Conservation (phyloP, 2,329 filamentous ascomycete species). For the Epichloe scottii region DNA sequence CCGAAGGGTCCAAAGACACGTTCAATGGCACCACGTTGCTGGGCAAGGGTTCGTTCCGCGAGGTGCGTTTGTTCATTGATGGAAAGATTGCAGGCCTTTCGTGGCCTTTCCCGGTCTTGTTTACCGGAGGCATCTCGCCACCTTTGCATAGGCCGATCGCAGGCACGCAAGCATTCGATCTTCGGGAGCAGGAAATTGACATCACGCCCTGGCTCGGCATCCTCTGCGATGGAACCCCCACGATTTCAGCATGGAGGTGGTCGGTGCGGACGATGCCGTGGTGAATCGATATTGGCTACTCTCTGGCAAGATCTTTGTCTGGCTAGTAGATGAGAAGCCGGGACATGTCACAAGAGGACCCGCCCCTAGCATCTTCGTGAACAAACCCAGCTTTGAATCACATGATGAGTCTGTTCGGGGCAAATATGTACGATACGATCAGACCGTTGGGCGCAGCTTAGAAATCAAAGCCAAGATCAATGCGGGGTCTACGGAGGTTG, state of each 20-base stretch:
- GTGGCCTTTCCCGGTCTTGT: conserved; percentile 75
- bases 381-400: not conserved
- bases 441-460: conserved; percentile 45
- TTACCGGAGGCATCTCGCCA: conserved; percentile 68
- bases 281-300: conserved; percentile 48
- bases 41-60: conserved; percentile 62
- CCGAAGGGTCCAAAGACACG: conserved; percentile 43
- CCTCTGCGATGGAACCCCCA: conserved; percentile 52
- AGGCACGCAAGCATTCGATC: conserved; percentile 66
- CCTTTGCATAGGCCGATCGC: conserved; percentile 68
- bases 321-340: conserved; percentile 45
- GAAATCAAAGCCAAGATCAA: conserved; percentile 44
- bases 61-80: conserved; percentile 67
- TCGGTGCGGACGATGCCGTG: conserved; percentile 49
- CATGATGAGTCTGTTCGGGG: not conserved
- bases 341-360: conserved; percentile 31
- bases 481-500: conserved; percentile 10
- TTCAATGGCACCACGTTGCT: conserved; percentile 49
- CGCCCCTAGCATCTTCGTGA: not conserved
- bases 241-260: conserved; percentile 54
- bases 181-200: conserved; percentile 71
- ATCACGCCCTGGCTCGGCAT: conserved; percentile 63
- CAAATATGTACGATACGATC: conserved; percentile 19
- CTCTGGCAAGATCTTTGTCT: conserved; percentile 71
- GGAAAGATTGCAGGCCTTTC: conserved; percentile 58